Conservation (phyloP, 257 asterid genomes). For the Catharanthus roseus region DNA sequence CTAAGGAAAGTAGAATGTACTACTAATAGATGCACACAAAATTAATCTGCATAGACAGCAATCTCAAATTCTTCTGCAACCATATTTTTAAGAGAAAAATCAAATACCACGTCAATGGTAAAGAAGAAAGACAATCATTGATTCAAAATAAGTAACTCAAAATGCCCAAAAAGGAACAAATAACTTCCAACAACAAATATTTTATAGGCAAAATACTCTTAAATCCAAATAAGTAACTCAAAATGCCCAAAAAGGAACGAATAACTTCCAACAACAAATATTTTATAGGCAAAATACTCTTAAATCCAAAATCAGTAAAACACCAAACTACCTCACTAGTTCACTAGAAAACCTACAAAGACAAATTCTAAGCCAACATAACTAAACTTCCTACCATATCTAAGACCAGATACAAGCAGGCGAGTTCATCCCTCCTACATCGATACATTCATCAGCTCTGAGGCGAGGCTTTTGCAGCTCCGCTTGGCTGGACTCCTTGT, state of each 20-base stretch:
- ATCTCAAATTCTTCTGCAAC: too few species aligned
- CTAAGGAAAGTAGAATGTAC: too few species aligned
- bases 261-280: neutral
- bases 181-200: neutral
- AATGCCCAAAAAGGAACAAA: neutral
- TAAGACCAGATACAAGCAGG: constrained; percentile 3
- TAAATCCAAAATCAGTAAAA: neutral
- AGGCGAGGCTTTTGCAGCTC: constrained; percentile 53
- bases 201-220: neutral
- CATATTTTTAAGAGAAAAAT: too few species aligned
- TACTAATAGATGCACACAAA: too few species aligned
- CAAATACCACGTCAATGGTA: too few species aligned
- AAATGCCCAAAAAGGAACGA: neutral
- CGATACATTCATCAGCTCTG: constrained; percentile 26
- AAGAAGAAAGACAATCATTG: too few species aligned
- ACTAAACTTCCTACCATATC: neutral
- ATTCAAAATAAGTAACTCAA: neutral
- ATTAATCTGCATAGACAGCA: too few species aligned
- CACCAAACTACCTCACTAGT: neutral
- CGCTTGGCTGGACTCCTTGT: constrained; percentile 40
- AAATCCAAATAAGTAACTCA: neutral
- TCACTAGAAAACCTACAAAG: constrained; percentile 2
- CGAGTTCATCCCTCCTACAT: neutral
- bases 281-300: neutral
- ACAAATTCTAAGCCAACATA: neutral